Evolutionary conservation across 768 basidiomycete species (phyloP), one percentile per base, ranked within the genome.

Genomic region (Rubroboletus pulcherrimus): DNA sequence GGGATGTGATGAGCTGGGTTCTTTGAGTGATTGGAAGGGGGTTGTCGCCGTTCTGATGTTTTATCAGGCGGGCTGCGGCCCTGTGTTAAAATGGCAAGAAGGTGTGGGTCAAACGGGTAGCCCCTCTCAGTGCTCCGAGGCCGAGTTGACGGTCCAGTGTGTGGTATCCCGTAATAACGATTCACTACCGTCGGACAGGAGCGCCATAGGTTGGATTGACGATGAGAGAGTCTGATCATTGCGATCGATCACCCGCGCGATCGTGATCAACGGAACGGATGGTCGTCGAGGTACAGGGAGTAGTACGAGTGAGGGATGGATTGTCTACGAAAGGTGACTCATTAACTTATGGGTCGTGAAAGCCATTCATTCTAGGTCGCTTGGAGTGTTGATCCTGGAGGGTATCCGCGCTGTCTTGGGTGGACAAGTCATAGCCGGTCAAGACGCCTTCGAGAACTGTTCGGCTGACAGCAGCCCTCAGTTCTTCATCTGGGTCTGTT

Each of bases 391-490:
- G 59, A 15, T 59, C 61, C 30, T 61, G 43, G 30, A 45, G 40
- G 10, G 55, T 29, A 26, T 63, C 54, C 26, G 35, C 15, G 47
- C 41, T 38, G 19, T 59, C 40, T 31, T 60, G 65, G 7, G 60
- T 58, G 24, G 79, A 69, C 70, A 87, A 76, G 14, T 78, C 75
- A 64, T 78, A 85, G 4, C 90, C 89, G 15, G 81, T 76, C 12
- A 77, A 66, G 44, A 91, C 74, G 40, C 89, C 86, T 62, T 85
- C 77, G 34, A 90, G 70, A 46, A 95, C 87, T 15, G 84, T 81
- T 63, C 77, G 71, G 37, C 66, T 72, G 45, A 93, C 91, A 11
- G 80, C 78, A 52, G 75, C 75, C 48, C 82, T 75, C 50, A 93
- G 77, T 63, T 85, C 76, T 29, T 81, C 81, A 21, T 91, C 86